Evolutionary conservation across 306 rosid genomes (phyloP), one percentile per base, ranked within the genome.

Genomic region (Medicago ruthenica): DNA sequence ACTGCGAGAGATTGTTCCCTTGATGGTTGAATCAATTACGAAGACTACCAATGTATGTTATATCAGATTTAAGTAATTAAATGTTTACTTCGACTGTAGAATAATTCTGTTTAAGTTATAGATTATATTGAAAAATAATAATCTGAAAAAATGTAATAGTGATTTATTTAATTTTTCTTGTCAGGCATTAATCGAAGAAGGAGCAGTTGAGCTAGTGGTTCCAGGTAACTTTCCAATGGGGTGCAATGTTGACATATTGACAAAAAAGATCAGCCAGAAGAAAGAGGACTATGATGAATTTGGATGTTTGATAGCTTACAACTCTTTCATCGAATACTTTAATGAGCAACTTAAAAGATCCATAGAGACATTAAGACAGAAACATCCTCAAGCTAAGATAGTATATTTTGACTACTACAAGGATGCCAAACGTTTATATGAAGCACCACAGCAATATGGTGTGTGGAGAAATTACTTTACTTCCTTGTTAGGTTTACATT

Each of bases 221-320:
- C 64, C 37, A 10, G 64, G 64, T 15, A 58, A 24, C 27, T 24
- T 24, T 24, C 27, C 27, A 24, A 24, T 24, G 27, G 61, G 69
- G 1, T 63, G 69, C 10, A 63, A n/a, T 47, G 39, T 39, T 12
- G 40, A 1, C 8, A 71, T 14, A 74, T 64, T 83, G 42, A 72
- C 88, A 0, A 7, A 44, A 27, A 67, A 68, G 36, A 42, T 40
- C 20, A 81, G 45, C 76, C 59, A 51, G 55, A 59, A 7, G 44
- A 40, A 2, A 42, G 65, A 14, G 76, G 42, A 39, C 4, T 39
- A 39, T 39, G 88, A 88, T 44, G 22, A 75, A 76, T 64, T 63
- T 65, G 86, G 92, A 36, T 88, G 92, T 53, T 76, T 87, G 71
- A 82, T 75, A 81, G 71, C 76, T 7, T 73, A 64, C 71, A 87